Evolutionary conservation across 108 stramenopile genomes (phyloP), one percentile per base, ranked within the genome.

Genomic region (Mediolabrus comicus): DNA sequence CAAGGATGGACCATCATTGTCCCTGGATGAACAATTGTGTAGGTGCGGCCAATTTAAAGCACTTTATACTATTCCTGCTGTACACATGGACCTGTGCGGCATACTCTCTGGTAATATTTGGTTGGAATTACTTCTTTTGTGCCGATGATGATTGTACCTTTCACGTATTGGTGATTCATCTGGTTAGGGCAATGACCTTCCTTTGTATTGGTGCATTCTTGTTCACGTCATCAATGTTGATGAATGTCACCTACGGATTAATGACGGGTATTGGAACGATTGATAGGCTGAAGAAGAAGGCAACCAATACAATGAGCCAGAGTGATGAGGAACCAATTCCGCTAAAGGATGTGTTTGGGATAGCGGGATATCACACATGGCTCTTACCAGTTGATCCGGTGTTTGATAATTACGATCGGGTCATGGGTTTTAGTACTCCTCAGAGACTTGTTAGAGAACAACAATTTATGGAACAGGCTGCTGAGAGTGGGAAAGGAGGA

Each of bases 11-110:
- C 80, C 98, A 98, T 74, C 93, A 95, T 77, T 98, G 98, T 89
- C 96, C 96, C 5, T 98, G 98, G 98, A 98, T 99, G 91, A 99
- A 99, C 83, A 99, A 99, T 83, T 99, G 97, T 77, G 89, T 99
- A 22, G 98, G 97, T 22, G 90, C 84, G 9, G 76, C 72, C 13
- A 81, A 81, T 62, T 81, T 97, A 67, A 98, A 99, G 81, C 95
- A 95, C 71, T 99, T 99, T 77, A 69, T 97, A 38, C 89, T 99
- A 2, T 99, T 99, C 79, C 73, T 97, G 35, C 61, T 92, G 19
- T 99, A 98, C 77, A 94, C 95, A 0, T 96, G 94, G 90, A 66
- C 88, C 3, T 86, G 92, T 68, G 84, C 86, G 26, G 86, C 84
- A 38, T 96, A 87, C 73, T 83, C 92, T 1, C 66, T 99, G 57